Evolutionary conservation across 2,329 filamentous ascomycete genomes (phyloP), one percentile per base, ranked within the genome.

Genomic region (Trichoderma polysporum): DNA sequence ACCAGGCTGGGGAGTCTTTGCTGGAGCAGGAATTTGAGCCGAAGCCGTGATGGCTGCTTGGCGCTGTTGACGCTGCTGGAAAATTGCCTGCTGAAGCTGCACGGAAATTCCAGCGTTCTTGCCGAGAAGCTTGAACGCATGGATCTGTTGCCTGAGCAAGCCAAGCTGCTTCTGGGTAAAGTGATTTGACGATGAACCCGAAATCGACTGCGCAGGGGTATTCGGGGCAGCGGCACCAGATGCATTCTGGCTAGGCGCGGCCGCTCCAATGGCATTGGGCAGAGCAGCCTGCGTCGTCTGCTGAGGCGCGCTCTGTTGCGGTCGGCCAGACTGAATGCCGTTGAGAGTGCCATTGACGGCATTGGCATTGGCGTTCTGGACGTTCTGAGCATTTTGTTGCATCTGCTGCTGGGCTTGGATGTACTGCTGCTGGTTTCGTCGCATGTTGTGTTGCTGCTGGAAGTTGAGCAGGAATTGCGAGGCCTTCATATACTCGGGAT

Each of bases 401-500:
- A 79, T 79, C 45, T 76, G 76, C 27, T 76, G 77, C 33, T 76
- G 78, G 33, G 75, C 76, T 53, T 80, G 80, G 69, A 82, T 74
- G 50, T 77, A 78, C 54, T 80, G 78, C 64, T 83, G 81, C 59
- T 82, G 81, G 37, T 77, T 79, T 67, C 80, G 80, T 68, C 85
- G 84, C 74, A 85, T 83, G 66, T 85, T 83, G 70, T 87, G 86
- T 72, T 89, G 86, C 69, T 88, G 86, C 71, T 92, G 90, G 64
- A 97, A 86, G 72, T 85, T 88, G 41, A 86, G 78, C 69, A 97
- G 85, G 68, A 96, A 88, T 69, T 91, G 88, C 63, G 92, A 90
- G 35, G 89, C 87, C 79, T 95, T 96, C 74, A 94, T 85, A 74
- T 90, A 94, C 77, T 98, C 94, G 53, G 94, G 94, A 74, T 98